Conservation (phyloP, 106 monocot genomes). For the Dendrobium nobile region DNA sequence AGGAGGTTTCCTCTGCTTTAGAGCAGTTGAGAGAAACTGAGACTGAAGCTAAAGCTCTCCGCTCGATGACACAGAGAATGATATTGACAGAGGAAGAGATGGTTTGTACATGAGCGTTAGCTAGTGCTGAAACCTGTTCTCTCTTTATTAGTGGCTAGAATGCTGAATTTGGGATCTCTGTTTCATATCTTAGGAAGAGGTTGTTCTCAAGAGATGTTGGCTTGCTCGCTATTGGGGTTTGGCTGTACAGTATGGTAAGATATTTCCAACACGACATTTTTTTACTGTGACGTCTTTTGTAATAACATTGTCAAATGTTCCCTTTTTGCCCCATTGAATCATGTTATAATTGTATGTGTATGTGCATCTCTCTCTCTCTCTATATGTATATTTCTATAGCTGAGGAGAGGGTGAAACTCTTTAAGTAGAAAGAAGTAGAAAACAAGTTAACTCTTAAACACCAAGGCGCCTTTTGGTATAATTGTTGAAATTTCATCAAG, state of each 20-base stretch:
- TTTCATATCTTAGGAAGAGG: slow-evolving; percentile 58
- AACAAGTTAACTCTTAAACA: too few relatives aligned
- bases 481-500: too few relatives aligned
- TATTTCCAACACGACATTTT: neutral
- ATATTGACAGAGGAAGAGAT: slow-evolving; percentile 77
- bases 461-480: too few relatives aligned
- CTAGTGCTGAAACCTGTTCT: neutral
- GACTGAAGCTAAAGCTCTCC: slow-evolving; percentile 56
- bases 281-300: neutral
- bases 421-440: too few relatives aligned
- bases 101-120: slow-evolving; percentile 24
- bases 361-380: neutral
- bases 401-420: too few relatives aligned
- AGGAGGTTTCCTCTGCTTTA: slow-evolving; percentile 31
- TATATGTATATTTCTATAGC: too few relatives aligned
- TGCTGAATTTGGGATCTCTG: neutral
- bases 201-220: slow-evolving; percentile 85
- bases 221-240: slow-evolving; percentile 83
- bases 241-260: slow-evolving; percentile 69
- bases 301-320: neutral
- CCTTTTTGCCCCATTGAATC: neutral
- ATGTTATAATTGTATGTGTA: neutral
- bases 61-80: slow-evolving; percentile 75
- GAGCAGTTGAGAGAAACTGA: slow-evolving; percentile 56
- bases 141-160: neutral